phyloP scores from a whole-genome alignment of 352 stramenopile species.

The Plasmopara muralis region DNA sequence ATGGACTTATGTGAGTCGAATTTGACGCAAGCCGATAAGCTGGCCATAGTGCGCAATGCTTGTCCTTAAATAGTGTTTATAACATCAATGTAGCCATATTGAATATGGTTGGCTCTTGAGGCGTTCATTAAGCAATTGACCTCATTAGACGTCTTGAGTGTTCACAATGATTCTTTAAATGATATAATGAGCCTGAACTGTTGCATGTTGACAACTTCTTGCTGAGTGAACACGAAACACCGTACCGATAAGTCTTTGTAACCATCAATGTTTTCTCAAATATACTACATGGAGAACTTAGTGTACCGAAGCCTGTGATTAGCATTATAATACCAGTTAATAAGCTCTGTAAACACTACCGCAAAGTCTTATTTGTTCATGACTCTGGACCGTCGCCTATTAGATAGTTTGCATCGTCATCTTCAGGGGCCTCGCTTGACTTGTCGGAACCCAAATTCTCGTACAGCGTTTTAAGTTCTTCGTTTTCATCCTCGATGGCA shows the following conservation, averaged over 20 bases:
- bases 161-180: conserved; percentile 65
- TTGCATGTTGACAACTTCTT: conserved; percentile 49
- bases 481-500: conserved; percentile 58
- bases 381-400: conserved; percentile 18
- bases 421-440: conserved; percentile 29
- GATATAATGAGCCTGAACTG: conserved; percentile 81
- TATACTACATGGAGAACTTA: no score
- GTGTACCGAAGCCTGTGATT: no score
- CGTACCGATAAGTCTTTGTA: background rate
- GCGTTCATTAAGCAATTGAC: conserved; percentile 20
- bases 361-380: background rate
- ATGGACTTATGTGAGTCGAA: conserved; percentile 38
- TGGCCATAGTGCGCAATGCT: conserved; percentile 27
- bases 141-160: background rate
- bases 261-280: background rate
- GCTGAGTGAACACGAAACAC: conserved; percentile 44
- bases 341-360: background rate
- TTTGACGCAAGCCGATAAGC: conserved; percentile 18
- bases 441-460: conserved; percentile 44
- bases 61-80: conserved; percentile 23
- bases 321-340: no score
- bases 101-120: conserved; percentile 19
- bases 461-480: conserved; percentile 44
- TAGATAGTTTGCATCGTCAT: conserved; percentile 20
- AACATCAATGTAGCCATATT: conserved; percentile 32